Evolutionary conservation across 192 early-diverging fungal species (phyloP), one percentile per base, ranked within the genome.

Genomic region (Funneliformis geosporum): DNA sequence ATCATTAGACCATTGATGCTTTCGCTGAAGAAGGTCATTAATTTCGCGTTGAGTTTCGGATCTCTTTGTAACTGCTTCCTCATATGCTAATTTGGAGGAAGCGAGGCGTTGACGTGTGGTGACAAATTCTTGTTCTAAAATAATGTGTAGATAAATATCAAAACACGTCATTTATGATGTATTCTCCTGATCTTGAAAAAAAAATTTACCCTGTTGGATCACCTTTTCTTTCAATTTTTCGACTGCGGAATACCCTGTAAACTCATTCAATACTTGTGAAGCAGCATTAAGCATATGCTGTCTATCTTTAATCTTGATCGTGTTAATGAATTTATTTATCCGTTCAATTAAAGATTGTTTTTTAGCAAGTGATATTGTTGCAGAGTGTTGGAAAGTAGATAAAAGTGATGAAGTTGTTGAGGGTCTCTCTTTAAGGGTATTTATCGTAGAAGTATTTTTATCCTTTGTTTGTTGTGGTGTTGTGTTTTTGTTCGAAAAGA

Each of bases 21-120:
- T 95, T 59, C 94, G 89, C 76, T 95, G 94, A 16, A 95, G 79
- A 7, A 95, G 82, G 27, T 91, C 89, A 80, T 93, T 95, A 70
- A 95, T 93, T 65, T 91, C 92, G 38, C 92, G 89, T 82, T 95
- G 94, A 27, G 89, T 90, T 14, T 83, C 80, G 0, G 92, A 88
- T 9, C 91, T 86, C 3, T 81, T 80, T 10, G 86, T 82, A 65
- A 92, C 87, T 0, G 90, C 87, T n/a, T 85, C 67, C 28, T 91
- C 85, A 73, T 95, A 91, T 0, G 80, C 68, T 27, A 74, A 50
- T 80, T 93, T 95, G 21, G 86, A 83, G 1, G 12, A 38, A 21
- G 88, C 83, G 28, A 91, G 80, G 6, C 73, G 69, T 38, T 82
- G 80, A 16, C 92, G 87, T 2, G 91, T 85, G 0, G 27, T 40